phyloP scores from a whole-genome alignment of 2,329 filamentous ascomycete species.

The Didymella sp. region DNA sequence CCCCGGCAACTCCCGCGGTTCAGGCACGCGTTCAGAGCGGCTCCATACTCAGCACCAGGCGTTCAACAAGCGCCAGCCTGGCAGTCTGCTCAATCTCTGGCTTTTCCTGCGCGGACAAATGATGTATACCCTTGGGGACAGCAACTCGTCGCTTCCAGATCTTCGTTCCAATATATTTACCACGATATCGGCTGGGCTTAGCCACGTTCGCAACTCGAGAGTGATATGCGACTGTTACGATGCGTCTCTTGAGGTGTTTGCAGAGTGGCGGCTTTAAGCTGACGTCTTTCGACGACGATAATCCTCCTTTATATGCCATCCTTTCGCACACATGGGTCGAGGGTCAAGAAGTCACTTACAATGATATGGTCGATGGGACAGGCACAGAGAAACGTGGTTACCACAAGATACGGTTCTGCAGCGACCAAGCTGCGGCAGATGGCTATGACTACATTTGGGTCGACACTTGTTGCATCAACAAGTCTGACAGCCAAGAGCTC shows the following conservation, averaged over 20 bases:
- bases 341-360: constrained; percentile 27
- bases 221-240: no score
- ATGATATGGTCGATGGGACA: constrained; percentile 22
- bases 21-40: no score
- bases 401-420: constrained; percentile 5
- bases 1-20: no score
- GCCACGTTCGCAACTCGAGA: no score
- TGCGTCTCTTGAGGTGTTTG: background rate
- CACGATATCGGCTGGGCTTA: no score
- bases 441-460: background rate
- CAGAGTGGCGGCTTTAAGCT: background rate
- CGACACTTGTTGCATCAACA: background rate
- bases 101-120: no score
- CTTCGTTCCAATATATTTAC: no score
- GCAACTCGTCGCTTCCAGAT: no score
- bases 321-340: constrained; percentile 30
- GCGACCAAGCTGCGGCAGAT: background rate
- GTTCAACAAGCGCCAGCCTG: no score
- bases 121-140: no score
- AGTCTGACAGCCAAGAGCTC: background rate
- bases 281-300: constrained; percentile 9
- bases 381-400: constrained; percentile 23
- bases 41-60: no score
- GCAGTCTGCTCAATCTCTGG: no score
- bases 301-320: constrained; percentile 10